phyloP scores from a whole-genome alignment of 768 basidiomycete species.

The Lactarius akahatsu region DNA sequence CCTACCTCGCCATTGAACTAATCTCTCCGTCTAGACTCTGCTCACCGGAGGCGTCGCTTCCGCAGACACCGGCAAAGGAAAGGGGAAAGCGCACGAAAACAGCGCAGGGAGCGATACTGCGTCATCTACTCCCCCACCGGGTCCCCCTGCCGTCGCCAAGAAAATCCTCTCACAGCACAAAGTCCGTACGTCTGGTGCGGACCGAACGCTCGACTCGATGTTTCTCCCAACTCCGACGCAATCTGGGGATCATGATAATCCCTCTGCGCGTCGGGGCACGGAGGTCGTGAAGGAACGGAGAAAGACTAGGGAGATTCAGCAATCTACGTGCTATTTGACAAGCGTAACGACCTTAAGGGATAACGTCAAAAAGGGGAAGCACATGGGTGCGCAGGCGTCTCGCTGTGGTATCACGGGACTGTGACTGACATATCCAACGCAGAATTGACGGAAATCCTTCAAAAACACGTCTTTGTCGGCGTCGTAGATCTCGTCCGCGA shows the following conservation, averaged over 20 bases:
- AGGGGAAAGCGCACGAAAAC: slow-evolving; percentile 23
- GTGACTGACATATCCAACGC: slow-evolving; percentile 10
- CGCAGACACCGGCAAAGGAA: slow-evolving; percentile 20
- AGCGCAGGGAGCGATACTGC: slow-evolving; percentile 4
- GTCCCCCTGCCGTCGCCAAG: slow-evolving; percentile 36
- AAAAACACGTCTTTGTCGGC: slow-evolving; percentile 89
- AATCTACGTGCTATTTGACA: slow-evolving; percentile 73
- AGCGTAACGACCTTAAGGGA: slow-evolving; percentile 71
- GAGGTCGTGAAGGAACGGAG: slow-evolving; percentile 14
- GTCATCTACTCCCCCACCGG: slow-evolving; percentile 7
- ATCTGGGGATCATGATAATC: slow-evolving; percentile 25
- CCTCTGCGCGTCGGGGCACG: slow-evolving; percentile 11
- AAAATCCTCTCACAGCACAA: slow-evolving; percentile 80
- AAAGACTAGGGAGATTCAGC: slow-evolving; percentile 36
- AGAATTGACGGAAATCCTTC: slow-evolving; percentile 83
- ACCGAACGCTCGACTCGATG: slow-evolving; percentile 95
- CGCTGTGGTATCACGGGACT: background rate
- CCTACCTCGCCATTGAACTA: background rate
- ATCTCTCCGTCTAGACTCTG: slow-evolving; percentile 46
- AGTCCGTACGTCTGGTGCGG: slow-evolving; percentile 83
- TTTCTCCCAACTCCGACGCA: slow-evolving; percentile 64
- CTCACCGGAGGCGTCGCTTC: slow-evolving; percentile 49
- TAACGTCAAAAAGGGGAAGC: slow-evolving; percentile 56
- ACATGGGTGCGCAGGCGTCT: slow-evolving; percentile 52
- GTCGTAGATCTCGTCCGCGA: slow-evolving; percentile 75